A percentile compares a stretch with the other conserved stretches of the same genome.
These are phyloP conservation scores for Lanmaoa pseudosensibilis DNA, from an alignment of 768 basidiomycete species.

Conservation along the genomic window DNA sequence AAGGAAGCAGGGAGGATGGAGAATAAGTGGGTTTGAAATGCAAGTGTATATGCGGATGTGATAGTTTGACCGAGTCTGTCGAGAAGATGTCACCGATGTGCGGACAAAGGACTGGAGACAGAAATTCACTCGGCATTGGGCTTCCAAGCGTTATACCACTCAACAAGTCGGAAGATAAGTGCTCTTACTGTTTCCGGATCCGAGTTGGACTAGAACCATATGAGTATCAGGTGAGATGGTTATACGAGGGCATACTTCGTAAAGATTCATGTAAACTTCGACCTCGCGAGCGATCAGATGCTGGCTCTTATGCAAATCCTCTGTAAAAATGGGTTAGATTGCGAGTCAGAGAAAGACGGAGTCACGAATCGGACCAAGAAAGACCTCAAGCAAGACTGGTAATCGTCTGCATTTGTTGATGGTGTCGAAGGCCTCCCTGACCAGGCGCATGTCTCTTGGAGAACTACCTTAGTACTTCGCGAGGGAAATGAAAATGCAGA, in stretches of 20 bases:
- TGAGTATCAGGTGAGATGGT: background rate
- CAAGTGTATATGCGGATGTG: slow-evolving; percentile 58
- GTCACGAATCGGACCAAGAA: slow-evolving; percentile 53
- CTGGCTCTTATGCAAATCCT: slow-evolving; percentile 61
- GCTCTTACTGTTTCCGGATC: slow-evolving; percentile 50
- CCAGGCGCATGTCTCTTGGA: slow-evolving; percentile 45
- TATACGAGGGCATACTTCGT: slow-evolving; percentile 48
- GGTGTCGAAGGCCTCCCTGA: slow-evolving; percentile 56
- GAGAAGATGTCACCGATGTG: slow-evolving; percentile 8
- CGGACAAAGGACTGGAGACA: background rate
- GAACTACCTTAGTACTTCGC: background rate
- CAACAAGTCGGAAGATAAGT: slow-evolving; percentile 58
- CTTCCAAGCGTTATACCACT: slow-evolving; percentile 78
- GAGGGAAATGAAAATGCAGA: background rate
- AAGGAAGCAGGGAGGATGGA: slow-evolving; percentile 70
- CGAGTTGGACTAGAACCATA: slow-evolving; percentile 39
- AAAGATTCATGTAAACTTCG: slow-evolving; percentile 52
- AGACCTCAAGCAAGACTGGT: slow-evolving; percentile 65
- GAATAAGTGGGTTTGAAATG: slow-evolving; percentile 75
- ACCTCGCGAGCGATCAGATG: slow-evolving; percentile 64
- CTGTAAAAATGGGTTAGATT: slow-evolving; percentile 35
- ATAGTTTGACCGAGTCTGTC: slow-evolving; percentile 62
- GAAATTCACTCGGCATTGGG: slow-evolving; percentile 60
- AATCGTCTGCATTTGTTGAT: slow-evolving; percentile 60
- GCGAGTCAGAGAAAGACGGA: background rate